Evolutionary conservation across 306 rosid genomes (phyloP), one percentile per base, ranked within the genome.

Genomic region (Vigna nakashimae): DNA sequence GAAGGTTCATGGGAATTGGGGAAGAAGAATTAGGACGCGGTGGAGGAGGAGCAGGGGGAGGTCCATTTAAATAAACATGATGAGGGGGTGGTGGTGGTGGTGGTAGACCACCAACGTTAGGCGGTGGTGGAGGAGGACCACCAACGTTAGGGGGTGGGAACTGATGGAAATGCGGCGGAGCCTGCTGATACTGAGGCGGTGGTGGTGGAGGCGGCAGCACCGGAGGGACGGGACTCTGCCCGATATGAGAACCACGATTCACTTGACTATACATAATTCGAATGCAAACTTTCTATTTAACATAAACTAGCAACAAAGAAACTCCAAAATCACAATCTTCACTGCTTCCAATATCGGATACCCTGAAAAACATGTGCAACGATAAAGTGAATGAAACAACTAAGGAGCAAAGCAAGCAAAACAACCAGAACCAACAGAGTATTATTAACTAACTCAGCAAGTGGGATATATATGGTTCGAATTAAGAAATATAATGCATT

Each of bases 221-320:
- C 13, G 89, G 89, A 22, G 80, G 84, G 34, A 40, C 83, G 71
- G 93, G 75, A 85, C 86, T 79, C 60, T 83, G 86, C 68, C 85
- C 86, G 2, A 82, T 81, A 80, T 77, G 83, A 80, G 80, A 22
- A 51, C 87, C 85, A 9, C 82, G 80, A 85, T 87, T 91, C 75
- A 77, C 79, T 80, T 90, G 95, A 82, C 90, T 91, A 84, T 90
- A 85, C 97, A 91, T 91, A 55, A 71, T 65, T 26, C 70, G 55
- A 80, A 6, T 71, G 36, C 51, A 26, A 73, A 42, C 48, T 51
- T 57, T 14, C 43, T 16, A 42, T 40, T 70, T 57, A 40, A 58
- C 57, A 12, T 68, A 46, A 55, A 49, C 80, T 48, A 70, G 51
- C 13, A 60, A 69, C 17, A 22, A 55, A 51, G 14, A 75, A 74